Percentiles rank a stretch among this genome's conserved stretches.
phyloP scores from a whole-genome alignment of 805 yeast species.

The Ogataea paraovalis region DNA sequence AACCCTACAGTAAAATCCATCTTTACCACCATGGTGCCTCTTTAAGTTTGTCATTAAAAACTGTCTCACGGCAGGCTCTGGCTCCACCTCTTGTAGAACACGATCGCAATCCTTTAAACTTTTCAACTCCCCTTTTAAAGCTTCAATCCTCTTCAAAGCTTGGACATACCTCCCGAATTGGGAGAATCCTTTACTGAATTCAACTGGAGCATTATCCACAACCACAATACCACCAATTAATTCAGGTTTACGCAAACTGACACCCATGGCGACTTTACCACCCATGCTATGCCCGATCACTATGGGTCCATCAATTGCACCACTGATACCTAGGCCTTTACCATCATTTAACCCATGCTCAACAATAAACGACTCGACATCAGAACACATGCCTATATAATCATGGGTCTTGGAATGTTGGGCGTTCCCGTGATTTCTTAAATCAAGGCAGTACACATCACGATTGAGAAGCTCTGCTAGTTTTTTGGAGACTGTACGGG shows the following conservation, averaged over 20 bases:
- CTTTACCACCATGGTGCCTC: constrained; percentile 30
- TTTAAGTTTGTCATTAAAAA: constrained; percentile 68
- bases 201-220: constrained; percentile 88
- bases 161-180: constrained; percentile 65
- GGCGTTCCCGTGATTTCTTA: constrained; percentile 90
- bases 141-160: constrained; percentile 50
- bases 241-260: constrained; percentile 64
- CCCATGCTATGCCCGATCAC: constrained; percentile 87
- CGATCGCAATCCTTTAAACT: constrained; percentile 65
- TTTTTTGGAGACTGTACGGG: constrained; percentile 69
- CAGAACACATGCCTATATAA: constrained; percentile 79
- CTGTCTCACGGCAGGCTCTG: constrained; percentile 58
- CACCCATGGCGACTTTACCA: constrained; percentile 89
- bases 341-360: constrained; percentile 37
- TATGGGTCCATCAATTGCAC: constrained; percentile 37
- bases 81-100: constrained; percentile 59
- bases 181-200: constrained; percentile 27
- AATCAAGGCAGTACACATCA: constrained; percentile 67
- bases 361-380: constrained; percentile 68
- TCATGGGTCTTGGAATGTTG: constrained; percentile 72
- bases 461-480: constrained; percentile 45
- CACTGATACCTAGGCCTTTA: not conserved
- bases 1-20: constrained; percentile 45
- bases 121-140: constrained; percentile 39
- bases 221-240: constrained; percentile 59